These are phyloP conservation scores for Akebia trifoliata DNA, from an alignment of 164 flowering plant species.

Conservation along the genomic window DNA sequence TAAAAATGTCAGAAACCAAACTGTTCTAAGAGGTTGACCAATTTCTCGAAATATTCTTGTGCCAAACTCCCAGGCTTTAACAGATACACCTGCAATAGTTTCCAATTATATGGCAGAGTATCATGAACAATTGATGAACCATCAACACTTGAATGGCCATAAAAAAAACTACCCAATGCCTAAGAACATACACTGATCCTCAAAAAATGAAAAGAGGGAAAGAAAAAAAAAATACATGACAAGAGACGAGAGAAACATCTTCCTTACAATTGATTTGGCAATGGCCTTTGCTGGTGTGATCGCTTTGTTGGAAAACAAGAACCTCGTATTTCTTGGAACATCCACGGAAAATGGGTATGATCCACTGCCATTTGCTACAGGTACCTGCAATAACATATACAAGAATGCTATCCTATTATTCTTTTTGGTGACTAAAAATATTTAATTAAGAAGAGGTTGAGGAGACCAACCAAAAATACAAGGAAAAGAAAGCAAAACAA, in stretches of 20 bases:
- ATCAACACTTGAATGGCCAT: not conserved
- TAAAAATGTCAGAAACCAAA: conserved; percentile 40
- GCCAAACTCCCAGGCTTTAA: conserved; percentile 75
- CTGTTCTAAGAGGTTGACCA: conserved; percentile 97
- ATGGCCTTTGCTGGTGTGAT: conserved; percentile 73
- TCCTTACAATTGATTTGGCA: conserved; percentile 88
- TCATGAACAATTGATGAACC: not conserved
- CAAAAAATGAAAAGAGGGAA: not conserved
- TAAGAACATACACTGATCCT: not conserved
- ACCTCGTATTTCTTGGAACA: conserved; percentile 93
- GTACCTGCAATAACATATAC: conserved; percentile 51
- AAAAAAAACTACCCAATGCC: too few relatives aligned
- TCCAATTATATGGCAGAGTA: conserved; percentile 4
- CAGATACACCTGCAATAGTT: conserved; percentile 67
- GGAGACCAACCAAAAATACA: too few relatives aligned
- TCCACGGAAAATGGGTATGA: conserved; percentile 78
- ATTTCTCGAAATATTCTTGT: conserved; percentile 73
- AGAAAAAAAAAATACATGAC: not conserved
- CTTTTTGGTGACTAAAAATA: not conserved
- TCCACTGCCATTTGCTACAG: conserved; percentile 89
- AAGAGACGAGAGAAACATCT: not conserved
- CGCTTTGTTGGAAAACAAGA: conserved; percentile 77
- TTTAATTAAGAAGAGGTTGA: too few relatives aligned
- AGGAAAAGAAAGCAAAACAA: too few relatives aligned
- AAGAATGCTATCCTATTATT: not conserved